Evolutionary conservation across 352 stramenopile genomes (phyloP), one percentile per base, ranked within the genome.

Genomic region (Phytopythium ostracodes): DNA sequence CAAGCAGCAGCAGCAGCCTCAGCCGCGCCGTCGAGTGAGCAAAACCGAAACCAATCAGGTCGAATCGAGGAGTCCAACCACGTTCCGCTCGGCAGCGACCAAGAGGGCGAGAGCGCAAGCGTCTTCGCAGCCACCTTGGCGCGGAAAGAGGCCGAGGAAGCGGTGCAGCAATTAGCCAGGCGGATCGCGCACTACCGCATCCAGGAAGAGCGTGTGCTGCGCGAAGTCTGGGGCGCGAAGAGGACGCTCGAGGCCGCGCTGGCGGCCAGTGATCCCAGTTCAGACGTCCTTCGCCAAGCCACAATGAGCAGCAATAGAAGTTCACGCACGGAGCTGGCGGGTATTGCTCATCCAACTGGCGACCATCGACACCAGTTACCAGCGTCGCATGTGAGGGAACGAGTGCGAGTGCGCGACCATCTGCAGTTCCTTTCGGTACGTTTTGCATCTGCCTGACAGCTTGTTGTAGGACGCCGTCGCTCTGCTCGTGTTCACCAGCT

Each of bases 81-180:
- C 22, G 14, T 14, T 2, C 24, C 24, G 22, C n/a, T 27, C 22
- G 15, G 7, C 18, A 24, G 35, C 1, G 24, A 18, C 46, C 15
- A 27, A 14, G 9, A 57, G 24, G 52, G 62, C 4, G 63, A 60
- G 2, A 64, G 35, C 0, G 76, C 67, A 24, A 59, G 36, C 62
- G 70, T 89, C 18, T 87, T 86, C 33, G 70, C 71, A 33, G 68
- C 68, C 12, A 70, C 82, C 62, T 65, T 63, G 31, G 73, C 77
- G 12, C 71, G 77, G n/a, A 89, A 87, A 66, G 72, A 60, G 24
- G 77, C 79, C 0, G 79, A 89, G 57, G 70, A 84, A 40, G 66
- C 63, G 14, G 77, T 75, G 17, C 71, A 77, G 61, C 73, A 84
- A 18, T 56, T 89, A 25, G 63, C 76, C 12, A 59, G 79, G 2